phyloP scores from a whole-genome alignment of 108 stramenopile genomes.

The Skeletonema costatum region DNA sequence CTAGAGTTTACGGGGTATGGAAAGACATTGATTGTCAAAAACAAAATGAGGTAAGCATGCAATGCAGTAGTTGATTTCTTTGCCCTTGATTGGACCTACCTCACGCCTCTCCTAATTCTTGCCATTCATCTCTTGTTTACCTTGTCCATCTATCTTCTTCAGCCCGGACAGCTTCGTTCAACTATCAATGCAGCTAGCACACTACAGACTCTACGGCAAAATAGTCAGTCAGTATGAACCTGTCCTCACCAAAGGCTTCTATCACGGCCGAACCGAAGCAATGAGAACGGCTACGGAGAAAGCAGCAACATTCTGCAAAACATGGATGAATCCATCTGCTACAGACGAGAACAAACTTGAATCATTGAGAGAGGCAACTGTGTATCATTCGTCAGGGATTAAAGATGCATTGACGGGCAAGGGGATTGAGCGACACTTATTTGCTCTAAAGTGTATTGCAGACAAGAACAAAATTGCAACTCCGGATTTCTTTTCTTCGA shows the following conservation, averaged over 20 bases:
- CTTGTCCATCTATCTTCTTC: background rate
- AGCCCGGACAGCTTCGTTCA: constrained; percentile 87
- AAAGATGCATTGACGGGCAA: constrained; percentile 70
- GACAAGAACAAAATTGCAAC: constrained; percentile 58
- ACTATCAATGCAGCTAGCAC: constrained; percentile 76
- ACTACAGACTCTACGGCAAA: constrained; percentile 80
- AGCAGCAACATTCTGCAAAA: constrained; percentile 64
- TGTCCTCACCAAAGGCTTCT: constrained; percentile 81
- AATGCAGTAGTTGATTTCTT: background rate
- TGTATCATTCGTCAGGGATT: constrained; percentile 65
- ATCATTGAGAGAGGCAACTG: constrained; percentile 61
- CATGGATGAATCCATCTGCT: constrained; percentile 39
- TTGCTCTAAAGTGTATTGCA: constrained; percentile 83
- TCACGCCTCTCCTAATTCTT: background rate
- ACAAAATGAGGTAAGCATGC: constrained; percentile 59
- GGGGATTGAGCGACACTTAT: constrained; percentile 84
- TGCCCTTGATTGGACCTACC: background rate
- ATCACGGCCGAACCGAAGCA: constrained; percentile 89
- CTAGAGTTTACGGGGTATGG: constrained; percentile 82
- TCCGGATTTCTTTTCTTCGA: constrained; percentile 75
- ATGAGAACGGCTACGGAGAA: constrained; percentile 78
- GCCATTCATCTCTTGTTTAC: too few species aligned
- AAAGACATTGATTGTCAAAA: constrained; percentile 70
- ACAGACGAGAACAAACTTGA: constrained; percentile 59
- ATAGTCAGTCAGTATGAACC: constrained; percentile 77